A percentile compares a stretch with the other conserved stretches of the same genome.
phyloP scores from a whole-genome alignment of 192 early-diverging fungal genomes.

The Coemansia sp. region DNA sequence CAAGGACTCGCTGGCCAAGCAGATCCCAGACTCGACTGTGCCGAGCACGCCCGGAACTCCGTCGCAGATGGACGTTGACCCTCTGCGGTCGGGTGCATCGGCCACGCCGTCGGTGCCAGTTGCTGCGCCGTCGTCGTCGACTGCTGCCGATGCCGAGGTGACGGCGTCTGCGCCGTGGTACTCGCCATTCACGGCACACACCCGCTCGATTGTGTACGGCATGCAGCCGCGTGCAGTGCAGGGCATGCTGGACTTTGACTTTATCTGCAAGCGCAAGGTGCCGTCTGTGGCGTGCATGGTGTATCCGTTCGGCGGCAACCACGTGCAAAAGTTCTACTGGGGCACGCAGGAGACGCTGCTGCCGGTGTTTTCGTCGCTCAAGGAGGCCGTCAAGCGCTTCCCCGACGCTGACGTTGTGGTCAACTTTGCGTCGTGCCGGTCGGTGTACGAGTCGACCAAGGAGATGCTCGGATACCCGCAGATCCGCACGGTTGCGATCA shows the following conservation, averaged over 20 bases:
- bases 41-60: conserved; percentile 51
- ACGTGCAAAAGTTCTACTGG: conserved; percentile 99
- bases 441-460: conserved; percentile 86
- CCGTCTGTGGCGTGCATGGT: conserved; percentile 99
- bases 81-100: conserved; percentile 25
- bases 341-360: conserved; percentile 96
- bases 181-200: conserved; percentile 74
- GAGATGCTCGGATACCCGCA: conserved; percentile 81
- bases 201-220: conserved; percentile 92
- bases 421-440: conserved; percentile 98
- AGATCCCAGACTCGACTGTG: conserved; percentile 51
- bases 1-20: conserved; percentile 58
- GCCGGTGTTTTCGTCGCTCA: conserved; percentile 85
- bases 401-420: conserved; percentile 92
- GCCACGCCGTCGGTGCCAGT: conserved; percentile 34
- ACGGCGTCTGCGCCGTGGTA: conserved; percentile 57
- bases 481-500: conserved; percentile 94
- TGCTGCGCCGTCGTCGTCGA: conserved; percentile 49
- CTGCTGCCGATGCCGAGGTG: conserved; percentile 19
- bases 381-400: conserved; percentile 79
- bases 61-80: conserved; percentile 37
- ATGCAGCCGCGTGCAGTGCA: conserved; percentile 99
- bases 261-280: conserved; percentile 88
- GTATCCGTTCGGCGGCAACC: conserved; percentile 97
- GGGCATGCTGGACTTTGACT: conserved; percentile 99